Evolutionary conservation across 2,329 filamentous ascomycete genomes (phyloP), one percentile per base, ranked within the genome.

Genomic region (Colletotrichum sp.): DNA sequence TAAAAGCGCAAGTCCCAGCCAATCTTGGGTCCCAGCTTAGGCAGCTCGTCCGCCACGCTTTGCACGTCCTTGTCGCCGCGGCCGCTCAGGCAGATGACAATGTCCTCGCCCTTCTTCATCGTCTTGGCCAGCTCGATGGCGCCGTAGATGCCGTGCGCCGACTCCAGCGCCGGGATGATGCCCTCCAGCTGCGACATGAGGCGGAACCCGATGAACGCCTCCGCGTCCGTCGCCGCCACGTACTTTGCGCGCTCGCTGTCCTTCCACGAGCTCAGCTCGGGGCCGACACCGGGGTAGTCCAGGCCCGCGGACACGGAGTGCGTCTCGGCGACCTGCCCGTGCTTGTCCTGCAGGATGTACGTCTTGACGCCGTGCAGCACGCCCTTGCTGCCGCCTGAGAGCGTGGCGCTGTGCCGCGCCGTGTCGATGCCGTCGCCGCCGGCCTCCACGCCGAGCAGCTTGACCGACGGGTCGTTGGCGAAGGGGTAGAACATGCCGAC

Each of bases 401-500:
- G 90, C 1, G 97, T 99, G 1, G 97, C 97, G 65, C 94, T 95
- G 87, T 99, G 97, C 63, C 95, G 92, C 9, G 87, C 85, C 1
- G 97, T 99, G 76, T 98, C 94, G 18, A 99, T 83, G 77, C 97
- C 97, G 81, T 99, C 97, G 77, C 97, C 97, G 52, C 95, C 97
- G 15, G 97, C 97, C 88, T 99, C 97, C 3, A 99, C 96, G 79
- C 97, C 97, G 15, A 99, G 89, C 5, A 98, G 91, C 87, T 96
- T 96, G 76, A 99, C 97, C 76, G 90, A 93, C 0, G 90, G 90
- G 81, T 99, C 96, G 57, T 95, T 92, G 78, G 94, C 90, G 87
- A 99, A 99, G 68, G 97, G 97, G 86, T 96, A 98, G 89, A 99
- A 99, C 96, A 99, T 99, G 87, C 97, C 97, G 5, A 94, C 93